Base-by-base conservation (phyloP, 1,139 yeast species). In the Sugiyamaella castrensis region DNA sequence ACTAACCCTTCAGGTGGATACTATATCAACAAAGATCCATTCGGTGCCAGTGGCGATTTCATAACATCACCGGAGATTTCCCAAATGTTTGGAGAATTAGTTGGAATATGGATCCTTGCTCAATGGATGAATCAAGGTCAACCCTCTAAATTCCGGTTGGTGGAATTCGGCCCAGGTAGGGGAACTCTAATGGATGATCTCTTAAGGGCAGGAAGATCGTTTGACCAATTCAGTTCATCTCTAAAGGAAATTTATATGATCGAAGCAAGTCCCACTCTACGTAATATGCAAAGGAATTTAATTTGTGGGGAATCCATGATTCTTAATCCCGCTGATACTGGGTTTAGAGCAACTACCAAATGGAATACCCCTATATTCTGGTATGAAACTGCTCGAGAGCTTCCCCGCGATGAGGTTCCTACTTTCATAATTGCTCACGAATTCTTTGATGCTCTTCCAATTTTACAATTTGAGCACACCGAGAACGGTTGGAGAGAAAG, bases 151-250 rank as follows among this genome's bases (percentile, higher is more conserved):
- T 68, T 83, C 30, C 71, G 84, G 48, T 60, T 87, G n/a, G 72
- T 87, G n/a, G 96, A 87, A 64, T 80, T 87, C 64, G 96, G 96
- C 0, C 96, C 96, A 0, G 96, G 96, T 4, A 75, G 77, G 59
- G 96, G 96, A 0, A 86, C 96, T 0, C 69, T 87, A 57, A 81
- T 86, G 80, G 72, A 73, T 58, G 96, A 87, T 63, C 69, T 78
- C 39, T 63, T 87, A 54, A 53, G 74, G 27, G 65, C 68, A 4
- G 53, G 63, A 1, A 48, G 55, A 12, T 43, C 61, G 7, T 70
- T 70, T 52, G 54, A 57, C 29, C 59, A 60, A 11, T 66, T 64
- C 42, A 53, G 52, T 27, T 46, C 54, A 1, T 59, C 66, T 8
- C 53, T 73, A 11, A 62, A 69, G 33, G 68, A 70, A 8, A 71